phyloP scores from a whole-genome alignment of 2,329 filamentous ascomycete genomes.

The Pestalotiopsis sp. region DNA sequence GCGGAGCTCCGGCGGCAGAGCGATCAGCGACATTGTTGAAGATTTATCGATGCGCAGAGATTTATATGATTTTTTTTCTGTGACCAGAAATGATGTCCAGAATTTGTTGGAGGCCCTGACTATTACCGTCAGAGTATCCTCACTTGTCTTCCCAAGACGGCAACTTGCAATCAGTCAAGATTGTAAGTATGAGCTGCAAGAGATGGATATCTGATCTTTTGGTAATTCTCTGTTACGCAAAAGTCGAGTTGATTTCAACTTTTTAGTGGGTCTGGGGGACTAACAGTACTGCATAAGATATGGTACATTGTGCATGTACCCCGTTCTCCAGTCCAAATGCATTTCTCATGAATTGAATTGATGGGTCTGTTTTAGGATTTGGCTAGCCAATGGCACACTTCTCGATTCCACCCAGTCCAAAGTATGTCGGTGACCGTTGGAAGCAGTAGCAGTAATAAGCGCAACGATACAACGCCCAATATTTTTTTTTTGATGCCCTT shows the following conservation, averaged over 20 bases:
- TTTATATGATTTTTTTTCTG: not conserved
- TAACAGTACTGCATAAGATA: not conserved
- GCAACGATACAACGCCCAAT: too few relatives aligned
- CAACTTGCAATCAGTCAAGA: not conserved
- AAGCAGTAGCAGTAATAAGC: too few relatives aligned
- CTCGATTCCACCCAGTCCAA: too few relatives aligned
- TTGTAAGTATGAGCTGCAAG: not conserved
- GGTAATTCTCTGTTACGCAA: not conserved
- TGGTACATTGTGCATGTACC: too few relatives aligned
- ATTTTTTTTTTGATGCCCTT: too few relatives aligned
- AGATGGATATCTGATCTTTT: not conserved
- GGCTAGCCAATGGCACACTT: too few relatives aligned
- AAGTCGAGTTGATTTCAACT: slow-evolving; percentile 9
- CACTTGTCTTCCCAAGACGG: not conserved
- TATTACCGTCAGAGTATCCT: not conserved
- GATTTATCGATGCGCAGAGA: not conserved
- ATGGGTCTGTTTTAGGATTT: too few relatives aligned
- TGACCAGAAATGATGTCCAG: not conserved
- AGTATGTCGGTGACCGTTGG: too few relatives aligned
- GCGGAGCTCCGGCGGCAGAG: slow-evolving; percentile 59
- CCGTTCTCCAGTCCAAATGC: too few relatives aligned
- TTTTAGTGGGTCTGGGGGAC: slow-evolving; percentile 14
- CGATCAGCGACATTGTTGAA: slow-evolving; percentile 33
- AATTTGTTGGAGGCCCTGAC: not conserved
- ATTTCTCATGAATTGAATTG: too few relatives aligned